These are phyloP conservation scores for Sonneratia caseolaris DNA, from an alignment of 345 rosid species.

Conservation along the genomic window DNA sequence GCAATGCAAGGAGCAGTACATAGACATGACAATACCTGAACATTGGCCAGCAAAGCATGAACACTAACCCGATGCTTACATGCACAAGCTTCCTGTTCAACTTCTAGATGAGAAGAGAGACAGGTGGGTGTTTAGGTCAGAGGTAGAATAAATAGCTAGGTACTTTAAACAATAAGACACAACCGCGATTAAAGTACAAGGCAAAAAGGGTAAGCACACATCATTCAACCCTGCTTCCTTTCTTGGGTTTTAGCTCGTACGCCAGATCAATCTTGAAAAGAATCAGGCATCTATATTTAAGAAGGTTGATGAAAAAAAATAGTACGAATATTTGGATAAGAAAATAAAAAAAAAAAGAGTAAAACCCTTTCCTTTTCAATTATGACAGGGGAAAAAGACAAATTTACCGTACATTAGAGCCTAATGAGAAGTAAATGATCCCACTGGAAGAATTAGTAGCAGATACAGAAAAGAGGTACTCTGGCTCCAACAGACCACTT, in stretches of 20 bases:
- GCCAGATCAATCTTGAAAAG: not conserved
- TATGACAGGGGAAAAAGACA: not conserved
- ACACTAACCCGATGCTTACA: constrained; percentile 65
- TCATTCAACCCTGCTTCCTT: not conserved
- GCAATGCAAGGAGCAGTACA: constrained; percentile 2
- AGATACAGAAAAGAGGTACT: not conserved
- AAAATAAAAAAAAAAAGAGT: not conserved
- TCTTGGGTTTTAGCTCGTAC: not conserved
- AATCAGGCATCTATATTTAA: not conserved
- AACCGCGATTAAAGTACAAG: not conserved
- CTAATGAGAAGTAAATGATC: not conserved
- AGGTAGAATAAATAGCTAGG: not conserved
- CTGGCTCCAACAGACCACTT: not conserved
- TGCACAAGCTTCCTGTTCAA: constrained; percentile 85
- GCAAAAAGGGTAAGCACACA: not conserved
- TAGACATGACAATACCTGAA: constrained; percentile 46
- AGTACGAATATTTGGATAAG: not conserved
- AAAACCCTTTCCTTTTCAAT: not conserved
- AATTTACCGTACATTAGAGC: not conserved
- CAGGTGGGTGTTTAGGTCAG: constrained; percentile 4
- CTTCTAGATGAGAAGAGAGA: constrained; percentile 29
- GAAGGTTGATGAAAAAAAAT: not conserved
- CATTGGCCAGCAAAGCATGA: constrained; percentile 87
- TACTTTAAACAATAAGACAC: not conserved
- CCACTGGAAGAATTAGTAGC: not conserved